Evolutionary conservation across 495 filamentous ascomycete species (phyloP), one percentile per base, ranked within the genome.

Genomic region (Podospora australis): DNA sequence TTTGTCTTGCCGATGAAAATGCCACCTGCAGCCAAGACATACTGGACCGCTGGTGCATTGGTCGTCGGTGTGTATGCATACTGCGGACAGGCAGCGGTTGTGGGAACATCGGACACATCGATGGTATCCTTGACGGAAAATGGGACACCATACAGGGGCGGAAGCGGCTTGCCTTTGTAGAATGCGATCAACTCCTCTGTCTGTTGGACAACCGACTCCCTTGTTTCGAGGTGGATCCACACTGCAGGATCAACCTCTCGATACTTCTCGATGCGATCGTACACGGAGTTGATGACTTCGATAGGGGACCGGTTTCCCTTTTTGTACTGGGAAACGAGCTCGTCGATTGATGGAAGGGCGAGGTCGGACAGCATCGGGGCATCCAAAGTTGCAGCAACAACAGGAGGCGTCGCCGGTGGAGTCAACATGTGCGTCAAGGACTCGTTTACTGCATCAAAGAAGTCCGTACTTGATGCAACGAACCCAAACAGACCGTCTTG

Each of bases 121-220:
- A 84, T 81, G 40, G 70, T 79, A 51, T 86, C 82, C 49, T 84
- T 84, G 13, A 82, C 69, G 6, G 73, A 76, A 55, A 84, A 86
- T 4, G 81, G 81, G 11, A 86, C 63, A 11, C 81, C 82, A 56
- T 71, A 86, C 2, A 86, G 67, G 4, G 78, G 72, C 7, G 80
- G 82, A 4, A 76, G 62, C 30, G 66, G 63, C 34, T 58, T 69
- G 2, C 76, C 70, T 2, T 67, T 55, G 49, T 71, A 80, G 32
- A 62, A 65, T 3, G 52, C 49, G 7, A 66, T 58, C 2, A 82
- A 63, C 7, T 64, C 45, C 52, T 67, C 62, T 2, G 78, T 77
- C 7, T 65, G 65, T 16, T 59, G 54, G 4, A 80, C 36, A 11
- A 64, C 58, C 14, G 64, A 58, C 21, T 73, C 66, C 25, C 62